Conservation (phyloP, 2,329 filamentous ascomycete genomes). For the Ophiostoma himal-ulmi region DNA sequence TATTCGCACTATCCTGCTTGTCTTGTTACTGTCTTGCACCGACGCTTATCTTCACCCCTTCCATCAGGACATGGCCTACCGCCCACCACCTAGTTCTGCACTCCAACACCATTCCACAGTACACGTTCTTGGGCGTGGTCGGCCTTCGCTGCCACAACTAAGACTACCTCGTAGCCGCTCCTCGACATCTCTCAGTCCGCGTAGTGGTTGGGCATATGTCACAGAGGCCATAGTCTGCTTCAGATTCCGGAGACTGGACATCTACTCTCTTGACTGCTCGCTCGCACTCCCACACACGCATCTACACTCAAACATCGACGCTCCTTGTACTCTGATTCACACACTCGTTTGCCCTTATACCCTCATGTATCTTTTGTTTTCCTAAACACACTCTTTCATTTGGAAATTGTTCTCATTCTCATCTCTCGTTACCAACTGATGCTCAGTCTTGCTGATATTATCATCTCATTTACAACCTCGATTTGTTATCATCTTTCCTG, state of each 20-base stretch:
- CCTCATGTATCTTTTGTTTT: neutral
- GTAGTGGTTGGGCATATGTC: conserved; percentile 1
- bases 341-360: conserved; percentile 7
- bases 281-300: neutral
- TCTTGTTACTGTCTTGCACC: neutral
- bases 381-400: neutral
- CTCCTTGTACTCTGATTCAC: neutral
- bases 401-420: neutral
- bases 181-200: neutral
- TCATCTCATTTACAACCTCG: neutral
- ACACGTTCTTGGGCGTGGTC: neutral
- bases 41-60: conserved; percentile 2
- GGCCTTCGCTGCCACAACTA: neutral
- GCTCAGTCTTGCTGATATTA: neutral
- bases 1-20: neutral
- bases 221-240: conserved; percentile 7
- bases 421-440: neutral
- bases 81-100: neutral
- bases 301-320: neutral
- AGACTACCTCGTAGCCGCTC: neutral
- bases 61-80: neutral
- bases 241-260: neutral
- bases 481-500: neutral
- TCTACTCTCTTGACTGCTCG: neutral
- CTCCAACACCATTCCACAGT: neutral